These are phyloP conservation scores for Linnemannia exigua DNA, from an alignment of 192 early-diverging fungal species.

Conservation along the genomic window DNA sequence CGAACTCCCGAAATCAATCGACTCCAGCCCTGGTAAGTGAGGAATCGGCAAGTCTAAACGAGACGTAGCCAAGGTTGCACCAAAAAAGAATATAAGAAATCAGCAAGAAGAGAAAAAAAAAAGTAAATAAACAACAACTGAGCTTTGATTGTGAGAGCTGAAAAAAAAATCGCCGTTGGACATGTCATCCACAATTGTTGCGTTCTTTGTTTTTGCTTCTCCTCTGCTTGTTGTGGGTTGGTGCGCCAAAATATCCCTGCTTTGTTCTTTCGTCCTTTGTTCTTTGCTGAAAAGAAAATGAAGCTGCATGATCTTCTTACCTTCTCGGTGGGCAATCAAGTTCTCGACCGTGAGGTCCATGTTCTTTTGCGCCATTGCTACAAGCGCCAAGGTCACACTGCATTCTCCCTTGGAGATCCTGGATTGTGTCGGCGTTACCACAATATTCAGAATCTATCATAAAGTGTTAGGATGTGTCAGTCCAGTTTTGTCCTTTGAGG, in stretches of 20 bases:
- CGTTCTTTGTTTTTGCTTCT: not conserved
- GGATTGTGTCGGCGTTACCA: constrained; percentile 60
- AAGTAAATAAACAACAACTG: not conserved
- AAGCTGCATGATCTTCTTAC: constrained; percentile 40
- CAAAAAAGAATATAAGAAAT: not conserved
- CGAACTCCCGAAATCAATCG: constrained; percentile 51
- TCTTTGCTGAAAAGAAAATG: not conserved
- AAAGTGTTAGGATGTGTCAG: not conserved
- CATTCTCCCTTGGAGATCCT: constrained; percentile 74
- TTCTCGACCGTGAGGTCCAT: constrained; percentile 80
- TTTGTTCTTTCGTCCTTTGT: constrained; percentile 13
- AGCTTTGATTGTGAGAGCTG: not conserved
- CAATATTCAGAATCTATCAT: constrained; percentile 63
- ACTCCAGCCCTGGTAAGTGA: constrained; percentile 69
- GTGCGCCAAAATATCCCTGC: not conserved
- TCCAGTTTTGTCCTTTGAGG: no score
- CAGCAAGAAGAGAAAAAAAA: not conserved
- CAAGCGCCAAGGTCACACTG: constrained; percentile 77
- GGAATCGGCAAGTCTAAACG: constrained; percentile 72
- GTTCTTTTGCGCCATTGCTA: constrained; percentile 84
- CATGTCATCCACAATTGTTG: not conserved
- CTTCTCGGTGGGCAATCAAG: constrained; percentile 74
- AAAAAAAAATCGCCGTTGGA: constrained; percentile 1
- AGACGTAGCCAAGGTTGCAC: not conserved
- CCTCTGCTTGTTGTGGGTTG: not conserved